phyloP scores from a whole-genome alignment of 1,284 basidiomycete species.

The Bothia castanella region DNA sequence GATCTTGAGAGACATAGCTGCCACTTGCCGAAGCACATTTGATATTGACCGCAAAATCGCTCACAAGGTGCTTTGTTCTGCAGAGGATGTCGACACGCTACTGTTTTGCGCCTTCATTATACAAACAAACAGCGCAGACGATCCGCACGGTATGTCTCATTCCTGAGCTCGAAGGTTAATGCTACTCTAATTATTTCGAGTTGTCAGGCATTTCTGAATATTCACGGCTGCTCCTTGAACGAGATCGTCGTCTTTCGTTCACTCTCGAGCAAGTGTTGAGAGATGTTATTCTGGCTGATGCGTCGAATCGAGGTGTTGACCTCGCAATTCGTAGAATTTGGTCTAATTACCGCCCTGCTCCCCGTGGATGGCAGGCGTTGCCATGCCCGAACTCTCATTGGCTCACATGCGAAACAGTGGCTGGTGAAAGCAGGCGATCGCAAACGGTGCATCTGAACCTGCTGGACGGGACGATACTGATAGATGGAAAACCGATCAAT shows the following conservation, averaged over 20 bases:
- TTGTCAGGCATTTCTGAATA: not conserved
- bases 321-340: constrained; percentile 35
- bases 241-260: constrained; percentile 29
- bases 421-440: not conserved
- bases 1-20: constrained; percentile 33
- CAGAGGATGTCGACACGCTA: constrained; percentile 28
- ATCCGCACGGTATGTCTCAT: not conserved
- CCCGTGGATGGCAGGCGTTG: not conserved
- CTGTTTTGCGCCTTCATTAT: constrained; percentile 37
- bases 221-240: constrained; percentile 17
- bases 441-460: not conserved
- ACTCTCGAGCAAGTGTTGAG: constrained; percentile 21
- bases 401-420: not conserved
- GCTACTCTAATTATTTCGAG: not conserved
- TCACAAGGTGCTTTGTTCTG: constrained; percentile 15
- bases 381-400: not conserved
- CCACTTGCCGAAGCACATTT: constrained; percentile 40
- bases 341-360: constrained; percentile 13
- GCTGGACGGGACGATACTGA: not conserved
- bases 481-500: constrained; percentile 37
- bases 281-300: constrained; percentile 3
- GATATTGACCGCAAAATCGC: constrained; percentile 30
- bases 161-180: not conserved
- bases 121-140: not conserved
- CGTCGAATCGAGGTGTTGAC: constrained; percentile 27